These are phyloP conservation scores for Tetrapisispora arboricola DNA, from an alignment of 805 yeast species.

Conservation along the genomic window DNA sequence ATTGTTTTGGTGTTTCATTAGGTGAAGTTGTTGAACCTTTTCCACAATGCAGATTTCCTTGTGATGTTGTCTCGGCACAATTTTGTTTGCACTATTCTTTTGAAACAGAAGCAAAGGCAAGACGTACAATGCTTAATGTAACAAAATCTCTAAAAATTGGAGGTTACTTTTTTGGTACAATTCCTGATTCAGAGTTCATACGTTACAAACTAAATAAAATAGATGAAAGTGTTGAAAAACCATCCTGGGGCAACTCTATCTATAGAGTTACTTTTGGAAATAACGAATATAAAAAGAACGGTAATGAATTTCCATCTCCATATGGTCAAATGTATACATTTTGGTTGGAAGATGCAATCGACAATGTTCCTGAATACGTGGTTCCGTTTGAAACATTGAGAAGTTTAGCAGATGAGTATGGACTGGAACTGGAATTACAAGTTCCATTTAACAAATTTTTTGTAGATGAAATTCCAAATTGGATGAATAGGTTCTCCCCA, in stretches of 20 bases:
- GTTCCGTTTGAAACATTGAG: constrained; percentile 88
- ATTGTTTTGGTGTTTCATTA: constrained; percentile 66
- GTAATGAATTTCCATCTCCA: constrained; percentile 62
- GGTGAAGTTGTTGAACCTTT: constrained; percentile 60
- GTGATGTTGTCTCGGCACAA: constrained; percentile 82
- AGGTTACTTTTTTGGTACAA: constrained; percentile 86
- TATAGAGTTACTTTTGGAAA: constrained; percentile 76
- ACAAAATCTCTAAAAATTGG: constrained; percentile 67
- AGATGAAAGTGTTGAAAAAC: constrained; percentile 39
- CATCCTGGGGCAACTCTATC: constrained; percentile 74
- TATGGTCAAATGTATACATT: constrained; percentile 80
- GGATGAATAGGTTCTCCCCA: constrained; percentile 48
- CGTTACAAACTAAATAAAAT: constrained; percentile 48
- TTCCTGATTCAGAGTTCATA: constrained; percentile 83
- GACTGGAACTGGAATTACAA: constrained; percentile 58
- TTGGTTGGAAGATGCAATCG: constrained; percentile 85
- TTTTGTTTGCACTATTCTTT: constrained; percentile 94
- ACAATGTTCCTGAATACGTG: constrained; percentile 91
- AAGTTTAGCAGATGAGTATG: constrained; percentile 74
- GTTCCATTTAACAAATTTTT: constrained; percentile 77
- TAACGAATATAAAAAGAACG: constrained; percentile 51
- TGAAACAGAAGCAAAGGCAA: constrained; percentile 71
- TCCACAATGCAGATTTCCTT: constrained; percentile 61
- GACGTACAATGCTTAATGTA: constrained; percentile 63
- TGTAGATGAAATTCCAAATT: constrained; percentile 64